A percentile compares a stretch with the other conserved stretches of the same genome.
These are phyloP conservation scores for Starmerella geochares DNA, from an alignment of 805 yeast genomes.

Conservation along the genomic window DNA sequence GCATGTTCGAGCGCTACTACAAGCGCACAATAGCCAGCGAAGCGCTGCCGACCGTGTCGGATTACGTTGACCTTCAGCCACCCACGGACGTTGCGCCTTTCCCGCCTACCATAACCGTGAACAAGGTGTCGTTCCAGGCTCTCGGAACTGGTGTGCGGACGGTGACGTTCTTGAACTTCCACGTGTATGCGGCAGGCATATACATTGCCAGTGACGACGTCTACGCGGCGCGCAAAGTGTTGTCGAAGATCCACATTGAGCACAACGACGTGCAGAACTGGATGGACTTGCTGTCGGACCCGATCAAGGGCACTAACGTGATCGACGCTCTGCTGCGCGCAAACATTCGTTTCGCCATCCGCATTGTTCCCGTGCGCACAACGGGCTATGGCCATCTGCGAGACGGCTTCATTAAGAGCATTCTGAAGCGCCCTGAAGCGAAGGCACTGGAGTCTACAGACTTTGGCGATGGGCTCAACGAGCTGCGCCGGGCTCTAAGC, in stretches of 20 bases:
- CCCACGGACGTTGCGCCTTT: conserved; percentile 32
- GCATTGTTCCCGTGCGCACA: conserved; percentile 78
- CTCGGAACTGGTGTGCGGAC: conserved; percentile 74
- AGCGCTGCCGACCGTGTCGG: background rate
- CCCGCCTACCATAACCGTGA: conserved; percentile 26
- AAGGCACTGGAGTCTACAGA: conserved; percentile 39
- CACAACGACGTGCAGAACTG: conserved; percentile 8
- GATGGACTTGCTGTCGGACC: conserved; percentile 34
- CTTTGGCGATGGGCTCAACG: conserved; percentile 54
- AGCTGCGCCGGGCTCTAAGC: conserved; percentile 52
- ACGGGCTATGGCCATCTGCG: conserved; percentile 83
- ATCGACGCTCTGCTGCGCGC: conserved; percentile 48
- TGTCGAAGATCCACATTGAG: conserved; percentile 8
- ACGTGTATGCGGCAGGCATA: conserved; percentile 79
- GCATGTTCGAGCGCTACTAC: background rate
- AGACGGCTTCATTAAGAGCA: conserved; percentile 79
- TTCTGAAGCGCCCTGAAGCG: conserved; percentile 55
- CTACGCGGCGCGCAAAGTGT: conserved; percentile 21
- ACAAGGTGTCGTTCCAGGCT: conserved; percentile 38
- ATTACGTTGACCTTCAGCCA: conserved; percentile 26
- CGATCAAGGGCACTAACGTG: conserved; percentile 42
- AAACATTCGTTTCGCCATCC: conserved; percentile 53
- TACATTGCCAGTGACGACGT: conserved; percentile 58
- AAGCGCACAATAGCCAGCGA: background rate
- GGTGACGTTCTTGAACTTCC: conserved; percentile 72